These are phyloP conservation scores for Alternaria infectoria DNA, from an alignment of 2,329 filamentous ascomycete species.

Conservation along the genomic window DNA sequence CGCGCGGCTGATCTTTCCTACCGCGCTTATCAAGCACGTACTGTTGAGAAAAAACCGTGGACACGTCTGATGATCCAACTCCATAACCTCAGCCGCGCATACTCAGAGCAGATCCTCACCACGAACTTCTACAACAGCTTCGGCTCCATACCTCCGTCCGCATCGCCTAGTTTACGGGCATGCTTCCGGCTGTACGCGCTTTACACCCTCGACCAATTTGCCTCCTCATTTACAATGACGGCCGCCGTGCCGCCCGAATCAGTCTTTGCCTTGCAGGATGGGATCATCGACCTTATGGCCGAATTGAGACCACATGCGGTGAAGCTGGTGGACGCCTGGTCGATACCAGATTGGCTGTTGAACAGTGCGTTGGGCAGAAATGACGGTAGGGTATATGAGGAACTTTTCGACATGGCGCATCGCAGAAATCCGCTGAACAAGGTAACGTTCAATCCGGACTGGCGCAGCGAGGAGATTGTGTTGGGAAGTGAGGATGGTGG, in stretches of 20 bases:
- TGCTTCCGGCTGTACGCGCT: slow-evolving; percentile 58
- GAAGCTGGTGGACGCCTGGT: slow-evolving; percentile 59
- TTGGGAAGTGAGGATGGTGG: slow-evolving; percentile 52
- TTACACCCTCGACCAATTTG: slow-evolving; percentile 54
- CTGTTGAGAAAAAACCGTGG: slow-evolving; percentile 56
- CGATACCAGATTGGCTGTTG: slow-evolving; percentile 59
- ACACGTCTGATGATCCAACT: slow-evolving; percentile 54
- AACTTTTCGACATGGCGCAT: slow-evolving; percentile 60
- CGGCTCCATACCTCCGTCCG: slow-evolving; percentile 14
- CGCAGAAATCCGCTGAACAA: slow-evolving; percentile 59
- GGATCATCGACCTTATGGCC: slow-evolving; percentile 56
- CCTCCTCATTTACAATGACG: slow-evolving; percentile 55
- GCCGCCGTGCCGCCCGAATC: slow-evolving; percentile 51
- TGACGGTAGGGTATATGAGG: slow-evolving; percentile 62
- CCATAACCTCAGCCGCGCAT: slow-evolving; percentile 52
- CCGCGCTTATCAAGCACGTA: slow-evolving; percentile 52
- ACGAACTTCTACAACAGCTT: slow-evolving; percentile 55
- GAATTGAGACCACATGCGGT: slow-evolving; percentile 59
- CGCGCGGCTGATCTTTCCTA: slow-evolving; percentile 53
- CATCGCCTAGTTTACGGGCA: slow-evolving; percentile 47
- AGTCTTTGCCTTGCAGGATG: slow-evolving; percentile 50
- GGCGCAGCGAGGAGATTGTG: slow-evolving; percentile 57
- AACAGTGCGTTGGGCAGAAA: slow-evolving; percentile 59
- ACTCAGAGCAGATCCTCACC: slow-evolving; percentile 58
- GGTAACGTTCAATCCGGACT: slow-evolving; percentile 59